These are phyloP conservation scores for Thelephora aurantiotincta DNA, from an alignment of 768 basidiomycete genomes.

Conservation along the genomic window DNA sequence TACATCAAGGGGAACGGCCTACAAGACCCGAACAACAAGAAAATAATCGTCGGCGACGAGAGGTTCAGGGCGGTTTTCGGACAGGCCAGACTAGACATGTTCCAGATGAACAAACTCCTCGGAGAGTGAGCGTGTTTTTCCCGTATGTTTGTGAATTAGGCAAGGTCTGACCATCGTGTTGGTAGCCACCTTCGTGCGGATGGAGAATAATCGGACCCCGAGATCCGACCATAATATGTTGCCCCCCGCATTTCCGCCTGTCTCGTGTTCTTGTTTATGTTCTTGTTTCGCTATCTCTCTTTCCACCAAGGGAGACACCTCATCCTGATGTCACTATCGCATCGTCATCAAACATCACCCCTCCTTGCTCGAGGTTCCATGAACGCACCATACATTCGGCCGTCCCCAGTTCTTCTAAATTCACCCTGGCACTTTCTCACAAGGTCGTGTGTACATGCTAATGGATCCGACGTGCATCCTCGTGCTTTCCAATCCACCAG, in stretches of 20 bases:
- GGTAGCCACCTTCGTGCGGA: too few relatives aligned
- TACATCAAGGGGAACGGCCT: slow-evolving; percentile 73
- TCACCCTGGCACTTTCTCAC: too few relatives aligned
- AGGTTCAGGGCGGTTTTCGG: slow-evolving; percentile 62
- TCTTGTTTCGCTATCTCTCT: neutral
- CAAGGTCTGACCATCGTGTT: neutral
- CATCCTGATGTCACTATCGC: neutral
- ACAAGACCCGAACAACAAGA: slow-evolving; percentile 75
- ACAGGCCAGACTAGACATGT: slow-evolving; percentile 80
- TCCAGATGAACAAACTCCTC: slow-evolving; percentile 86
- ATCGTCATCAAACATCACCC: neutral
- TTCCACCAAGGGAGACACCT: neutral
- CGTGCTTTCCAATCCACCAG: too few relatives aligned
- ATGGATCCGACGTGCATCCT: too few relatives aligned
- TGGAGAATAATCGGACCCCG: neutral
- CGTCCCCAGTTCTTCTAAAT: too few relatives aligned
- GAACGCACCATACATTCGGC: too few relatives aligned
- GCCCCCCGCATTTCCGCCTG: neutral
- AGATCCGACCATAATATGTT: neutral
- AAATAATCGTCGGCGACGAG: slow-evolving; percentile 77
- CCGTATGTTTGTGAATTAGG: neutral
- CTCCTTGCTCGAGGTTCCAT: too few relatives aligned
- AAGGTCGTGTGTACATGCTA: too few relatives aligned
- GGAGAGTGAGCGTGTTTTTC: slow-evolving; percentile 40
- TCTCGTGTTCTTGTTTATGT: neutral